These are phyloP conservation scores for Incumbomyces lentus DNA, from an alignment of 2,329 filamentous ascomycete genomes.

Conservation along the genomic window DNA sequence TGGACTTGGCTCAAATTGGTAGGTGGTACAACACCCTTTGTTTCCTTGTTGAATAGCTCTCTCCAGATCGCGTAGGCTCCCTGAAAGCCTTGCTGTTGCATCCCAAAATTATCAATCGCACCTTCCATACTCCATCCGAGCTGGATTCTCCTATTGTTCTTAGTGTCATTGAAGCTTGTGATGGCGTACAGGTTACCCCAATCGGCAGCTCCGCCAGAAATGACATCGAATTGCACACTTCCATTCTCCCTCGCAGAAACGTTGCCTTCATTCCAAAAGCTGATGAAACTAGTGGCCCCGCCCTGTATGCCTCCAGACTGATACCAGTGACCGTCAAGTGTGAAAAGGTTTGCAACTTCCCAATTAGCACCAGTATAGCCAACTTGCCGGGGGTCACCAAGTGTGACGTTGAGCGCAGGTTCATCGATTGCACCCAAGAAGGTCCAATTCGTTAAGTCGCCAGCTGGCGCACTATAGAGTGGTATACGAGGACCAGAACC, in stretches of 20 bases:
- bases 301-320: not conserved
- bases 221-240: slow-evolving; percentile 1
- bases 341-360: slow-evolving; percentile 36
- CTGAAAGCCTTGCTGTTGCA: slow-evolving; percentile 6
- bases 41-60: slow-evolving; percentile 30
- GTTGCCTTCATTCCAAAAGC: slow-evolving; percentile 6
- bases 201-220: slow-evolving; percentile 5
- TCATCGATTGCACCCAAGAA: slow-evolving; percentile 18
- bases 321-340: slow-evolving; percentile 24
- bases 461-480: slow-evolving; percentile 24
- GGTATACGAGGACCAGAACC: slow-evolving; percentile 31
- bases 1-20: too few relatives aligned
- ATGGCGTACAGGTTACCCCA: slow-evolving; percentile 8
- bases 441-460: slow-evolving; percentile 16
- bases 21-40: slow-evolving; percentile 10
- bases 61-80: slow-evolving; percentile 38
- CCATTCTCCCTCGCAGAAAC: slow-evolving; percentile 2
- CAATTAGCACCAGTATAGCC: slow-evolving; percentile 37
- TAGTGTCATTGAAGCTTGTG: slow-evolving; percentile 9
- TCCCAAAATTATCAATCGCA: not conserved
- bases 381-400: slow-evolving; percentile 14
- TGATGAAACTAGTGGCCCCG: not conserved
- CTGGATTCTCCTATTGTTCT: slow-evolving; percentile 9
- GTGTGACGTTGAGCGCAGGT: slow-evolving; percentile 9
- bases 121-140: slow-evolving; percentile 5